Percentiles rank a stretch among this genome's conserved stretches.
Evolutionary conservation across 805 yeast genomes (phyloP).

Genomic region (Torulaspora microellipsoides): DNA sequence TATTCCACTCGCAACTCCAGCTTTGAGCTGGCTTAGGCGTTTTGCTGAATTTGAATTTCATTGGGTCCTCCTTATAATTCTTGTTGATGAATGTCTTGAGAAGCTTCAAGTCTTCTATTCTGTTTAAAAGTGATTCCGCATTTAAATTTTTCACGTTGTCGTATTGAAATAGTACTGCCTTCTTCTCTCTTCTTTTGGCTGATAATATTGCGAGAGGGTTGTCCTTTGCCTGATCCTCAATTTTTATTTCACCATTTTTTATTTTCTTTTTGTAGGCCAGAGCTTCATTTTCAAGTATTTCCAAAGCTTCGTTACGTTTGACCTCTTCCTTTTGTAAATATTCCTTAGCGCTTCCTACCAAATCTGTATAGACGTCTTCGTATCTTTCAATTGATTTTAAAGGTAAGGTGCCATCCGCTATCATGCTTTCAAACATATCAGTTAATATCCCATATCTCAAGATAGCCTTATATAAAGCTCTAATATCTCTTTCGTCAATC

Average conservation of each 20-base stretch:
- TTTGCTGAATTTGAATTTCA: conserved; percentile 53
- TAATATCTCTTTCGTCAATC: conserved; percentile 78
- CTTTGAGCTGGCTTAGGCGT: conserved; percentile 78
- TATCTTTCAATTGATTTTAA: conserved; percentile 77
- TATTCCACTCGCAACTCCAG: conserved; percentile 87
- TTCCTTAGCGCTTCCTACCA: conserved; percentile 56
- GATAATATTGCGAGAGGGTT: conserved; percentile 52
- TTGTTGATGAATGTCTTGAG: conserved; percentile 50
- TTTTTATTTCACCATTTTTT: conserved; percentile 34
- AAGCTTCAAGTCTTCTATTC: conserved; percentile 80
- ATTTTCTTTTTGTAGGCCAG: conserved; percentile 46
- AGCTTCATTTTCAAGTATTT: conserved; percentile 58
- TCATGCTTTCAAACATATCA: conserved; percentile 75
- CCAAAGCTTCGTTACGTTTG: conserved; percentile 51
- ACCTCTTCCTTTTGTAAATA: conserved; percentile 62
- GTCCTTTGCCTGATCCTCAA: conserved; percentile 33
- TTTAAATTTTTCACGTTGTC: conserved; percentile 83
- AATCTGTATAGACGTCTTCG: conserved; percentile 70
- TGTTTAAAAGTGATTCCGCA: conserved; percentile 77
- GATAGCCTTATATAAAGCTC: conserved; percentile 80
- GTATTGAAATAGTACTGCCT: conserved; percentile 84
- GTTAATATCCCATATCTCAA: conserved; percentile 76
- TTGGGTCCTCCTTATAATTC: conserved; percentile 51
- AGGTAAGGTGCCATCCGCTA: conserved; percentile 84
- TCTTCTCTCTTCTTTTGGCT: conserved; percentile 74